Evolutionary conservation across 2,329 filamentous ascomycete species (phyloP).

Genomic region (Fusarium odoratissimum): DNA sequence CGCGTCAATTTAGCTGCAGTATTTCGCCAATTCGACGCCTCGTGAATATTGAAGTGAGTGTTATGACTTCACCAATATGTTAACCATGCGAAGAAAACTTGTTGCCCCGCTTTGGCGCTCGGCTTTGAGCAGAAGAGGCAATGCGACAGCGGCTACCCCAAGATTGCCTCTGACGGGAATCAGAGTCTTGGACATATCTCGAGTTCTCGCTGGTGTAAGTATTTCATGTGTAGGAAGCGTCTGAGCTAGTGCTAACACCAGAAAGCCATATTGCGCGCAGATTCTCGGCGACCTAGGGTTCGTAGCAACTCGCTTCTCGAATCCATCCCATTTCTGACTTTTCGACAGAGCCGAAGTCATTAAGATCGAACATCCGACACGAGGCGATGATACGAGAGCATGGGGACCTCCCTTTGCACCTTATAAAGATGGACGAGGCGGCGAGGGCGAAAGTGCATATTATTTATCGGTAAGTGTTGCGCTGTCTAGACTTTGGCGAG

Average conservation of each 20-base stretch:
- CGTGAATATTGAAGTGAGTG: neutral
- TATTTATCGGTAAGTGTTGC: constrained; percentile 75
- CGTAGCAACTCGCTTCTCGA: neutral
- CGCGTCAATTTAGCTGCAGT: fast-evolving
- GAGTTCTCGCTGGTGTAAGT: constrained; percentile 85
- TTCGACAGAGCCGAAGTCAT: constrained; percentile 84
- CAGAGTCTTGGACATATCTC: neutral
- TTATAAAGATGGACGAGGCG: constrained; percentile 73
- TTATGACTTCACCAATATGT: neutral
- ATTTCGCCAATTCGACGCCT: neutral
- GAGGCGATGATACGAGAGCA: constrained; percentile 91
- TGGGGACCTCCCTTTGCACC: constrained; percentile 95
- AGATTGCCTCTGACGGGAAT: neutral
- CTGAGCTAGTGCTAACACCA: fast-evolving
- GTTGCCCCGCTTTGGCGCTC: neutral
- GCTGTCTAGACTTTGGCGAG: fast-evolving
- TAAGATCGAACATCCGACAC: constrained; percentile 91
- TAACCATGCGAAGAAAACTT: neutral
- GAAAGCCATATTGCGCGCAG: constrained; percentile 92
- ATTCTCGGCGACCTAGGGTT: constrained; percentile 83
- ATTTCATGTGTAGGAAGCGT: fast-evolving
- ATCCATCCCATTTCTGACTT: neutral
- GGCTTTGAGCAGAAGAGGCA: neutral
- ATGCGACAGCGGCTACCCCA: neutral
- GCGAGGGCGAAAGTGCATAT: constrained; percentile 85